phyloP scores from a whole-genome alignment of 768 basidiomycete species.

The Boletus edulis region DNA sequence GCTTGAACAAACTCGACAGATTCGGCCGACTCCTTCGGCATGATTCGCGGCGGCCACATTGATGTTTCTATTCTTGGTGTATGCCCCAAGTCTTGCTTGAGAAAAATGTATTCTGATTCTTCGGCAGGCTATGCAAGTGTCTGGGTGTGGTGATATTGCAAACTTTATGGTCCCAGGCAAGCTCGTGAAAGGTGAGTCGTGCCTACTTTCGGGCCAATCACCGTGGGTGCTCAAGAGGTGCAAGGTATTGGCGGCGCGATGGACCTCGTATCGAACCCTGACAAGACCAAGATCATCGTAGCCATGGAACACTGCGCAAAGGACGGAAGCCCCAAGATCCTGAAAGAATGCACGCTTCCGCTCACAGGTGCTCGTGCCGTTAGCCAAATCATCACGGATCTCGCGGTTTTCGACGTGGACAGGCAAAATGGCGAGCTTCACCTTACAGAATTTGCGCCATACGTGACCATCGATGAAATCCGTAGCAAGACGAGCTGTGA shows the following conservation, averaged over 20 bases:
- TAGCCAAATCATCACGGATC: conserved; percentile 87
- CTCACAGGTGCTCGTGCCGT: conserved; percentile 84
- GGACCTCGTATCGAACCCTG: conserved; percentile 93
- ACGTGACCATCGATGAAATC: conserved; percentile 77
- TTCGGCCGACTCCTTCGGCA: conserved; percentile 88
- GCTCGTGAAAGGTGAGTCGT: conserved; percentile 64
- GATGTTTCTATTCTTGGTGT: conserved; percentile 91
- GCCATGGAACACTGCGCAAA: conserved; percentile 89
- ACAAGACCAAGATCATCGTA: conserved; percentile 86
- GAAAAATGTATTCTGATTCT: not conserved
- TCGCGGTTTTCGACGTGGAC: conserved; percentile 87
- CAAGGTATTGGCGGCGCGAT: conserved; percentile 91
- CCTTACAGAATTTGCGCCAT: conserved; percentile 74
- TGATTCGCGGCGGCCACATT: conserved; percentile 95
- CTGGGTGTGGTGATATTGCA: conserved; percentile 85
- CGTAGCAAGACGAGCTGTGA: conserved; percentile 78
- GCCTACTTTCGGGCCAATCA: conserved; percentile 2
- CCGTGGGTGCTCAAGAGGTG: conserved; percentile 33
- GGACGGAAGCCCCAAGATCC: conserved; percentile 83
- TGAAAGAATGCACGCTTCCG: conserved; percentile 76
- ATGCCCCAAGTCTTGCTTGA: conserved; percentile 45
- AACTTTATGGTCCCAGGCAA: conserved; percentile 98
- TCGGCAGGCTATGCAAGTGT: conserved; percentile 88
- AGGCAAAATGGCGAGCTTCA: conserved; percentile 62
- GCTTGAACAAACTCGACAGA: conserved; percentile 35